phyloP scores from a whole-genome alignment of 164 flowering plant species.

The Liriodendron chinense region DNA sequence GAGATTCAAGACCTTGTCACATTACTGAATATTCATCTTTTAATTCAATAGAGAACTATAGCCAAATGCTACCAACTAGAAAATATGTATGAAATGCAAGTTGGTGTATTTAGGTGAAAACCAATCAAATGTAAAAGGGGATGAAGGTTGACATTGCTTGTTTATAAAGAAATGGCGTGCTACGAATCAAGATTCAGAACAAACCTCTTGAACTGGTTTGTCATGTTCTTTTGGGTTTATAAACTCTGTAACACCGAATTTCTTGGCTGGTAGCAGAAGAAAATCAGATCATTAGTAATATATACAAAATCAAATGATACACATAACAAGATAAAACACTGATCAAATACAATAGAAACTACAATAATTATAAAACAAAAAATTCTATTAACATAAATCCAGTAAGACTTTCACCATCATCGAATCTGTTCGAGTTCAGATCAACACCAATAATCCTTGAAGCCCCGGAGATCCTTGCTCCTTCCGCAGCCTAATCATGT shows the following conservation, averaged over 20 bases:
- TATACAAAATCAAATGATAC: neutral
- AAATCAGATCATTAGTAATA: neutral
- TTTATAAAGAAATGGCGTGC: neutral
- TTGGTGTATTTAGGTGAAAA: no score
- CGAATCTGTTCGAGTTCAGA: slow-evolving; percentile 52
- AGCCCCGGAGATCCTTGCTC: slow-evolving; percentile 72
- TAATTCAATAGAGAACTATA: neutral
- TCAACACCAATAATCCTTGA: slow-evolving; percentile 82
- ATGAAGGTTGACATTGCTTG: neutral
- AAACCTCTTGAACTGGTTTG: slow-evolving; percentile 48
- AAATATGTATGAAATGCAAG: neutral
- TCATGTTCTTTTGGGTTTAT: slow-evolving; percentile 37
- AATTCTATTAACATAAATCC: neutral
- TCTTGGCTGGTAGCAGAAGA: slow-evolving; percentile 30
- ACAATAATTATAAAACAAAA: neutral
- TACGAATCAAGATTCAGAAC: neutral
- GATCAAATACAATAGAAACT: neutral
- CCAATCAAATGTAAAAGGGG: neutral
- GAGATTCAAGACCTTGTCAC: neutral
- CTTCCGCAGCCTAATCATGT: slow-evolving; percentile 64
- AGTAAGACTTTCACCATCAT: slow-evolving; percentile 35
- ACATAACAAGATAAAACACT: neutral
- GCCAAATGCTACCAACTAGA: neutral
- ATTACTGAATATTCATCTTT: neutral
- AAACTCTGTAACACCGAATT: slow-evolving; percentile 46